A percentile compares a stretch with the other conserved stretches of the same genome.
Conservation (phyloP, 768 basidiomycete genomes). For the Rhodotorula diobovata region DNA sequence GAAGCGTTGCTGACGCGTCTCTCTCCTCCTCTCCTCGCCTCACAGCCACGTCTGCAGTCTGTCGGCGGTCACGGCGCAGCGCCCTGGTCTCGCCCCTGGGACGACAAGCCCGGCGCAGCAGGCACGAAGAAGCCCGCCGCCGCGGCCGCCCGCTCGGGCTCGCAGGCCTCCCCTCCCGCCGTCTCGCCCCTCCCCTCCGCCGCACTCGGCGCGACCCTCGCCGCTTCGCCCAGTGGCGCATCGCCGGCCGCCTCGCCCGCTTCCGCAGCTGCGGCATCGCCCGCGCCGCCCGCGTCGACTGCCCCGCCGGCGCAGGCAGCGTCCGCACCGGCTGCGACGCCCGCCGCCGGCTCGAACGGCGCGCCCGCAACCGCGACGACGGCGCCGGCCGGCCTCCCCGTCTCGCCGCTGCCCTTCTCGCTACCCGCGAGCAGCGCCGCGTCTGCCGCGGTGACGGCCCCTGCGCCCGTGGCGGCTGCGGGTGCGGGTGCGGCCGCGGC, state of each 20-base stretch:
- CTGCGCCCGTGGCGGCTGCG: not conserved
- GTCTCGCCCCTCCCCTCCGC: not conserved
- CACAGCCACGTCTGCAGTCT: constrained; percentile 23
- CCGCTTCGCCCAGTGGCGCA: too few relatives aligned
- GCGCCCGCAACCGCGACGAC: not conserved
- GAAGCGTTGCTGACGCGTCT: not conserved
- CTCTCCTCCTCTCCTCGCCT: too few relatives aligned
- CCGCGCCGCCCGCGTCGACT: not conserved
- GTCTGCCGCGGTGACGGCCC: not conserved
- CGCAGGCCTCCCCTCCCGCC: not conserved
- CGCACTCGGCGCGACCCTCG: not conserved
- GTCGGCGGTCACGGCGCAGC: not conserved
- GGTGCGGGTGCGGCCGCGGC: not conserved
- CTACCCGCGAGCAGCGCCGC: not conserved
- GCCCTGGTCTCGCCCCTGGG: constrained; percentile 32
- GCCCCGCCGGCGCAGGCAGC: not conserved
- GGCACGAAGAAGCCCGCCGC: not conserved
- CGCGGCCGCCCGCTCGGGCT: not conserved
- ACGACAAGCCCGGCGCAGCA: constrained; percentile 1
- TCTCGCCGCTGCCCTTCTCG: not conserved
- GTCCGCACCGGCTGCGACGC: too few relatives aligned
- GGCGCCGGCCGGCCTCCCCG: too few relatives aligned
- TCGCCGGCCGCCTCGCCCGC: not conserved
- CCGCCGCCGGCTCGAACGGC: too few relatives aligned
- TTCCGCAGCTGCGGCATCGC: not conserved